Conservation (phyloP, 176 grass and related monocot genomes). For the Otatea glauca region DNA sequence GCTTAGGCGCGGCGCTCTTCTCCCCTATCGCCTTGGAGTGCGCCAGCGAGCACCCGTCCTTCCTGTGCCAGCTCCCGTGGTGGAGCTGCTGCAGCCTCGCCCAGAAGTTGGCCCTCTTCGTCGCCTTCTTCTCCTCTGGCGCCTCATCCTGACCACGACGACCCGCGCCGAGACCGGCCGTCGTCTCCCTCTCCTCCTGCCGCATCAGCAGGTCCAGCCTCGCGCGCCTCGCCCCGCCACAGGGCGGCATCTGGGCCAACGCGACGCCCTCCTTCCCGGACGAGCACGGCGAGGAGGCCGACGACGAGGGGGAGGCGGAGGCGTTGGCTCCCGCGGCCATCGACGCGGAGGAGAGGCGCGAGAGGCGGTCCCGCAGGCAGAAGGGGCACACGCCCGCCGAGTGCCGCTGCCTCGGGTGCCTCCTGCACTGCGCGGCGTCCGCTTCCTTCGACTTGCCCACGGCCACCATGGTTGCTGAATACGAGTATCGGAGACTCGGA, state of each 20-base stretch:
- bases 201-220: constrained; percentile 55
- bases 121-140: constrained; percentile 14
- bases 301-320: neutral
- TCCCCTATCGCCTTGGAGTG: constrained; percentile 57
- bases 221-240: constrained; percentile 41
- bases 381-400: constrained; percentile 78
- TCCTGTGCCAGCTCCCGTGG: constrained; percentile 43
- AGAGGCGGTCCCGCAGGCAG: constrained; percentile 81
- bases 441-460: constrained; percentile 41
- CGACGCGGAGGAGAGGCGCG: constrained; percentile 46
- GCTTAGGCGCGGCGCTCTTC: constrained; percentile 36
- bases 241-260: constrained; percentile 34
- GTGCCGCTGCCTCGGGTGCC: constrained; percentile 76
- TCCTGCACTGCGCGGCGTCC: constrained; percentile 57
- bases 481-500: neutral
- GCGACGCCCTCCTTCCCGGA: constrained; percentile 38
- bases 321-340: constrained; percentile 9
- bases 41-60: constrained; percentile 52
- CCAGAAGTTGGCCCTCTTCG: constrained; percentile 72
- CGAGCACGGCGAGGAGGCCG: constrained; percentile 38
- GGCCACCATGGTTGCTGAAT: neutral
- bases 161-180: neutral
- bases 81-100: constrained; percentile 60
- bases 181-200: constrained; percentile 31
- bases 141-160: neutral